Evolutionary conservation across 148 eudicot species (phyloP).

Genomic region (Oxyria digyna): DNA sequence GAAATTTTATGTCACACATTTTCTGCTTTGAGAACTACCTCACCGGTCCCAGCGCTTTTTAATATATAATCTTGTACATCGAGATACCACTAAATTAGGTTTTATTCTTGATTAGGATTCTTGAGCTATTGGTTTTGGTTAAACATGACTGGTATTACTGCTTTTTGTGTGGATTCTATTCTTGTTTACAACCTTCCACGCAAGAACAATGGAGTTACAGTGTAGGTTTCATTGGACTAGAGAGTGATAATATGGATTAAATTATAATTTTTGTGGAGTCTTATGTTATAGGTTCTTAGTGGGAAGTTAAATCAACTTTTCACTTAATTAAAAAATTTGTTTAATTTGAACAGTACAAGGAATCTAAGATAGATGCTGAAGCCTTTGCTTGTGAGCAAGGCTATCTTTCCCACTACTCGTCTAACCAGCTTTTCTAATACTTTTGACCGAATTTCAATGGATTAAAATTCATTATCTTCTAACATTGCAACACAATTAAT

Average conservation of each 20-base stretch:
- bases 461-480: background rate
- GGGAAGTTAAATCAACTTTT: slow-evolving; percentile 4
- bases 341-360: background rate
- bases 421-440: background rate
- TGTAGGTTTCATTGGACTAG: background rate
- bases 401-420: slow-evolving; percentile 3
- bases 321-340: background rate
- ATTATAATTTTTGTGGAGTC: background rate
- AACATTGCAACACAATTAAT: background rate
- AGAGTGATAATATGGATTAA: background rate
- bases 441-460: slow-evolving; percentile 8
- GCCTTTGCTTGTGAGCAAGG: slow-evolving; percentile 9
- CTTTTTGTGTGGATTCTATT: background rate
- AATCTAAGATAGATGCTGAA: slow-evolving; percentile 1
- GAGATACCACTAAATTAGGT: background rate
- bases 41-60: no score
- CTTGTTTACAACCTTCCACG: background rate
- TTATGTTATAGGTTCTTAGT: background rate
- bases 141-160: background rate
- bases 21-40: no score
- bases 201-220: slow-evolving; percentile 1
- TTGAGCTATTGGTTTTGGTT: background rate
- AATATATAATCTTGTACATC: background rate
- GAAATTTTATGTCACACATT: no score
- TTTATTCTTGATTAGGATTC: background rate